phyloP scores from a whole-genome alignment of 2,329 filamentous ascomycete species.

The Aspergillus jensenii region DNA sequence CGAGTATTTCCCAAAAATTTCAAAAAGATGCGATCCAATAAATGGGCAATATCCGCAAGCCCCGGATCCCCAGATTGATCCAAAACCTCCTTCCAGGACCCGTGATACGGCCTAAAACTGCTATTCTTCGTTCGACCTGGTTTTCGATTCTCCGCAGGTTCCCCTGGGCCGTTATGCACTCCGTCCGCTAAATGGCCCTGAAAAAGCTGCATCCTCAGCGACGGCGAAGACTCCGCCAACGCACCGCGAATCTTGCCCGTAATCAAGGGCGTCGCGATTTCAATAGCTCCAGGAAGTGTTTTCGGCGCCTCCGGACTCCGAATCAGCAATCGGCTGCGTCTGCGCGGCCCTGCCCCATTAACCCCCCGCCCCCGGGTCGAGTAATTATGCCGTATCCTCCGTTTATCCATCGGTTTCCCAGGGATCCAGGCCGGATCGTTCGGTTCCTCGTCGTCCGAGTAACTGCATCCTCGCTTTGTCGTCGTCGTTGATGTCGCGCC shows the following conservation, averaged over 20 bases:
- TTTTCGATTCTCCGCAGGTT: conserved; percentile 8
- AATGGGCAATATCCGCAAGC: conserved; percentile 36
- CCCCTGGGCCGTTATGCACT: conserved; percentile 1
- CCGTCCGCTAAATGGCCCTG: conserved; percentile 9
- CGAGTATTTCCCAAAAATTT: conserved; percentile 39
- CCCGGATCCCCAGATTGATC: conserved; percentile 32
- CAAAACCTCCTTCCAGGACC: conserved; percentile 35
- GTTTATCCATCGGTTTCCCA: conserved; percentile 28
- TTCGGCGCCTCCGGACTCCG: conserved; percentile 36
- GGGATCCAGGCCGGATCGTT: conserved; percentile 44
- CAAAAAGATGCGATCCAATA: conserved; percentile 35
- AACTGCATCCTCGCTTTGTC: conserved; percentile 17
- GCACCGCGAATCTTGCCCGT: conserved; percentile 31
- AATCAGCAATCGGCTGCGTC: conserved; percentile 31
- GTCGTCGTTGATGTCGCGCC: background rate
- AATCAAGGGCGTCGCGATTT: conserved; percentile 44
- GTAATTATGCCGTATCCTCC: conserved; percentile 39
- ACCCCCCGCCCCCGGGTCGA: conserved; percentile 30
- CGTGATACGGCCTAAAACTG: conserved; percentile 29
- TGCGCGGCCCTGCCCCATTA: conserved; percentile 18
- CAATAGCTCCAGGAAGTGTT: conserved; percentile 41
- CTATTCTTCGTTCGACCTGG: conserved; percentile 26
- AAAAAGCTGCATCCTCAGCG: conserved; percentile 22
- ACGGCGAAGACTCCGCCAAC: conserved; percentile 12
- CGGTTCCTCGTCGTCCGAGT: conserved; percentile 35